Percentiles rank a stretch among this genome's conserved stretches.
Conservation (phyloP, 1,284 basidiomycete genomes). For the Ustilago vetiveriae region DNA sequence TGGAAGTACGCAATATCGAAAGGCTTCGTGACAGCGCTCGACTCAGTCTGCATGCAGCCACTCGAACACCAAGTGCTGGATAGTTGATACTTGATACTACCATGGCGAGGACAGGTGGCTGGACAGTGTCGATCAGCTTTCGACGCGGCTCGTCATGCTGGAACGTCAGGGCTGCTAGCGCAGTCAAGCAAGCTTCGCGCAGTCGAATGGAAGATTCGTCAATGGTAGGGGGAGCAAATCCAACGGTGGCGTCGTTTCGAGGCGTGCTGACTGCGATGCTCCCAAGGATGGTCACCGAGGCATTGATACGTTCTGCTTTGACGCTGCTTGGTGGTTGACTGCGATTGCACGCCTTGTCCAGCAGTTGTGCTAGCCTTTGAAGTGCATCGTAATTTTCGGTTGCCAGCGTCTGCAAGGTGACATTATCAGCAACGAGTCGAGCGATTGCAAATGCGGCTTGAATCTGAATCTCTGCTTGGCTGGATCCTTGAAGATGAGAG, state of each 20-base stretch:
- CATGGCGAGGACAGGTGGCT: slow-evolving; percentile 50
- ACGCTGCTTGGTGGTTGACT: slow-evolving; percentile 11
- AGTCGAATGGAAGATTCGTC: slow-evolving; percentile 54
- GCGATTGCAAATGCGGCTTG: slow-evolving; percentile 59
- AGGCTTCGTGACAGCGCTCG: slow-evolving; percentile 58
- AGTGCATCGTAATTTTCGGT: slow-evolving; percentile 47
- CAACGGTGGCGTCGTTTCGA: slow-evolving; percentile 18
- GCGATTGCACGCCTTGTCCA: slow-evolving; percentile 38
- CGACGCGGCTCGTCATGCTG: slow-evolving; percentile 56
- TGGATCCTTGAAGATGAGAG: slow-evolving; percentile 19
- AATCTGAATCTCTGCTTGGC: slow-evolving; percentile 50
- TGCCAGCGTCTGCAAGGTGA: slow-evolving; percentile 50
- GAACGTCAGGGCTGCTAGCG: slow-evolving; percentile 54
- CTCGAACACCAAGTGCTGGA: slow-evolving; percentile 54
- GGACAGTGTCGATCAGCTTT: slow-evolving; percentile 46
- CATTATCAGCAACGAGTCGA: slow-evolving; percentile 50
- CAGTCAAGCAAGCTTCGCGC: slow-evolving; percentile 53
- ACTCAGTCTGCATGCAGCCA: slow-evolving; percentile 57
- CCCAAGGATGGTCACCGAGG: slow-evolving; percentile 9
- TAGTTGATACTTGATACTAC: slow-evolving; percentile 49
- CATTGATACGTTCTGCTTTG: slow-evolving; percentile 11
- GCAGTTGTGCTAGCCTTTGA: slow-evolving; percentile 35
- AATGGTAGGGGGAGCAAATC: slow-evolving; percentile 27
- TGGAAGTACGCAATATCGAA: slow-evolving; percentile 55
- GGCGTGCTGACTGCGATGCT: slow-evolving; percentile 18